Conservation (phyloP, 2,329 filamentous ascomycete genomes). For the Stagonosporopsis cucurbitacearum region DNA sequence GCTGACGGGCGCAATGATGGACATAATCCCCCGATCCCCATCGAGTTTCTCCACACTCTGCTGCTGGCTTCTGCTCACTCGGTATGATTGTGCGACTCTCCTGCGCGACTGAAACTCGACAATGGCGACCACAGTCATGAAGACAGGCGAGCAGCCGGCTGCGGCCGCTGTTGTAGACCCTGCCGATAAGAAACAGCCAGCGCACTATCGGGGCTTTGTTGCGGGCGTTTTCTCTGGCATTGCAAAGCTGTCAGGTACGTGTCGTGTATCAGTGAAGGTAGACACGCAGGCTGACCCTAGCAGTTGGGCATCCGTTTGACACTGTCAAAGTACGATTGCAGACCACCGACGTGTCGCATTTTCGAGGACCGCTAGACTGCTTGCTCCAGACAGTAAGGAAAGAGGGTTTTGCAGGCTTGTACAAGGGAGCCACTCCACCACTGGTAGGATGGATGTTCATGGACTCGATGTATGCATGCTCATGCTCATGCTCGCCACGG, state of each 20-base stretch:
- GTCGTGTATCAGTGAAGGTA: background rate
- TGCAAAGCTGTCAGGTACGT: conserved; percentile 80
- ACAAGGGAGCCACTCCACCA: conserved; percentile 93
- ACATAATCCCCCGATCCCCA: background rate
- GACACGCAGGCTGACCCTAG: conserved; percentile 19
- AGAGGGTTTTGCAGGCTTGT: conserved; percentile 84
- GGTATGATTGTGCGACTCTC: conserved; percentile 30
- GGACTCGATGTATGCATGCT: conserved; percentile 70
- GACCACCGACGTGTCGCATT: conserved; percentile 77
- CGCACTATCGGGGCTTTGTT: conserved; percentile 93
- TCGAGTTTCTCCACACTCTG: conserved; percentile 18
- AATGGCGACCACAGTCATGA: conserved; percentile 48
- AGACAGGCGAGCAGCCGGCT: conserved; percentile 34
- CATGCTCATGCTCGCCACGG: background rate
- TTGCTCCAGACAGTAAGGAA: conserved; percentile 81
- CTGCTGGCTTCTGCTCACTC: conserved; percentile 8
- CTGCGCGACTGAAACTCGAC: conserved; percentile 20
- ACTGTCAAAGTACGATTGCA: conserved; percentile 96
- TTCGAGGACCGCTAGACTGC: conserved; percentile 86
- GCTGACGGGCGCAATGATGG: conserved; percentile 18
- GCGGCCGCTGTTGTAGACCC: conserved; percentile 35
- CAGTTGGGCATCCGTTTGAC: conserved; percentile 79
- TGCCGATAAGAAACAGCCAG: conserved; percentile 43
- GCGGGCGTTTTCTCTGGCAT: conserved; percentile 96
- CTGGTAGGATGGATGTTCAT: conserved; percentile 98